phyloP scores from a whole-genome alignment of 345 rosid genomes.

The Raphanus sativus region DNA sequence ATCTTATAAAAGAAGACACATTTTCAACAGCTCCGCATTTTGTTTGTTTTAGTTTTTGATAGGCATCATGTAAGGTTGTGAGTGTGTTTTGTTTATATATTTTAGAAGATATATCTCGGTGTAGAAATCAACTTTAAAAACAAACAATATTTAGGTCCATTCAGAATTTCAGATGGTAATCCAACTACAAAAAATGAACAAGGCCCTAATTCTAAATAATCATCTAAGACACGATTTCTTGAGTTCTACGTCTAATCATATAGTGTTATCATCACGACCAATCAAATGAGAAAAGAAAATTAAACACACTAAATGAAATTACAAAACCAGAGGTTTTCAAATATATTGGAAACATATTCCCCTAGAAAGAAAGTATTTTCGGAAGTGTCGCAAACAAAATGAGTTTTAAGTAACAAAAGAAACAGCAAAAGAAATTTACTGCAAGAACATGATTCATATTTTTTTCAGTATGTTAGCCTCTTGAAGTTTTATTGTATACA shows the following conservation, averaged over 20 bases:
- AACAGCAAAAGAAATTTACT: not conserved
- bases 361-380: not conserved
- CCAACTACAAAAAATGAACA: not conserved
- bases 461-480: not conserved
- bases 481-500: not conserved
- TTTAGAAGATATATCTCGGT: not conserved
- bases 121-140: not conserved
- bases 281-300: not conserved
- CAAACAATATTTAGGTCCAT: not conserved
- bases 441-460: not conserved
- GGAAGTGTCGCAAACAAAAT: not conserved
- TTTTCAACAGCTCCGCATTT: not conserved
- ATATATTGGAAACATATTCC: not conserved
- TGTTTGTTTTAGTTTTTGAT: not conserved
- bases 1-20: not conserved
- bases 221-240: not conserved
- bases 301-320: not conserved
- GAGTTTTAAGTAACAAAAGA: not conserved
- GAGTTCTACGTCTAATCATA: slow-evolving; percentile 6
- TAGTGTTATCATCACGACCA: not conserved
- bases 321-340: not conserved
- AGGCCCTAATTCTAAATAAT: not conserved
- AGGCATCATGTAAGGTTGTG: not conserved
- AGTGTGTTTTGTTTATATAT: not conserved
- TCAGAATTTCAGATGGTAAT: not conserved